Evolutionary conservation across 1,284 basidiomycete species (phyloP).

Genomic region (Apiotrichum laibachii): DNA sequence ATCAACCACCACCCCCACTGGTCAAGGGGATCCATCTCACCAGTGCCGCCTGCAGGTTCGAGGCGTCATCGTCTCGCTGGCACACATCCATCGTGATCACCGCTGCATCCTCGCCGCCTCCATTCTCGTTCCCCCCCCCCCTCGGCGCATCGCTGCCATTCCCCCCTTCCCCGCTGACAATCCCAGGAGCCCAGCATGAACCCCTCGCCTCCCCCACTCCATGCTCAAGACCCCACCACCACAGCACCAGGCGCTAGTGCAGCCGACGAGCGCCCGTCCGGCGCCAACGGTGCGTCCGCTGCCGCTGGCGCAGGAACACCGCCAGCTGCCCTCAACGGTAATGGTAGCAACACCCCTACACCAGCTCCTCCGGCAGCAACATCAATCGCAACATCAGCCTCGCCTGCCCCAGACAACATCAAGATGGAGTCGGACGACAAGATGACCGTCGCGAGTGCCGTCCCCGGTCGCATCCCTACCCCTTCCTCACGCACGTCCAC

Average conservation of each 20-base stretch:
- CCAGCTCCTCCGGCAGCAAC: not conserved
- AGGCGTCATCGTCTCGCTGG: too few species aligned
- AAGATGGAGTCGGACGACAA: conserved; percentile 2
- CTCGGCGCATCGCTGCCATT: too few species aligned
- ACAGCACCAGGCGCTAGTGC: conserved; percentile 7
- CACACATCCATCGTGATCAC: too few species aligned
- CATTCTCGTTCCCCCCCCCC: not conserved
- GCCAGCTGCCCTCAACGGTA: not conserved
- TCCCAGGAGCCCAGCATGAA: conserved; percentile 23
- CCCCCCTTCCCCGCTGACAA: conserved; percentile 5
- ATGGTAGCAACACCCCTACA: not conserved
- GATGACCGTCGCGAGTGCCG: conserved; percentile 13
- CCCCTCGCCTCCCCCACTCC: conserved; percentile 13
- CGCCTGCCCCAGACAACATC: not conserved
- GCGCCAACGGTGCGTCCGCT: not conserved
- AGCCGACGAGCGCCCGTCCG: conserved; percentile 4
- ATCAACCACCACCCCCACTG: too few species aligned
- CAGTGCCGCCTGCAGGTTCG: too few species aligned
- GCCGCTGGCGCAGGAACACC: too few species aligned
- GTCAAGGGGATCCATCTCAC: too few species aligned
- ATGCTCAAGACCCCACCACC: conserved; percentile 11
- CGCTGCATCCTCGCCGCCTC: too few species aligned
- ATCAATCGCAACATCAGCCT: not conserved
- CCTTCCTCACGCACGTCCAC: conserved; percentile 46
- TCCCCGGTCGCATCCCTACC: conserved; percentile 27